phyloP scores from a whole-genome alignment of 2,329 filamentous ascomycete genomes.

The Stromatinia cepivora region DNA sequence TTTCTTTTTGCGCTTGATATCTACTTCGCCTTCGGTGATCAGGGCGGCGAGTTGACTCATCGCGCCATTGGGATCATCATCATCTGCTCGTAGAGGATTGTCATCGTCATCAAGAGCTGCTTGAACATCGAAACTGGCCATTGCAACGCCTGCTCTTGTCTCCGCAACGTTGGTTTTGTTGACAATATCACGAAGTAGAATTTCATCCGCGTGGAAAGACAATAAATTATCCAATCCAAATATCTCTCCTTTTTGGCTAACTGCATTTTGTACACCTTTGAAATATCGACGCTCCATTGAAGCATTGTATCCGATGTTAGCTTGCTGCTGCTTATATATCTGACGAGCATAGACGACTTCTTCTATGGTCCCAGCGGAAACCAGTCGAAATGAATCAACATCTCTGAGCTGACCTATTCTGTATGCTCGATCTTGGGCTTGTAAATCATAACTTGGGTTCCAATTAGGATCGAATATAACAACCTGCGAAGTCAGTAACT shows the following conservation, averaged over 20 bases:
- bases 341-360: constrained; percentile 96
- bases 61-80: constrained; percentile 58
- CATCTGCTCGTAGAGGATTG: constrained; percentile 44
- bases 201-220: constrained; percentile 73
- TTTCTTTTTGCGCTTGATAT: constrained; percentile 42
- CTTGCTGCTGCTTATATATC: constrained; percentile 98
- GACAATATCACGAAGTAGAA: constrained; percentile 89
- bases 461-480: constrained; percentile 97
- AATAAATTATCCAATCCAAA: constrained; percentile 90
- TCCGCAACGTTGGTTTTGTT: constrained; percentile 98
- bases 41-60: constrained; percentile 72
- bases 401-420: constrained; percentile 90
- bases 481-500: neutral
- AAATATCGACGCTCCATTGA: constrained; percentile 93
- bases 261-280: constrained; percentile 84
- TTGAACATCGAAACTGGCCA: constrained; percentile 74
- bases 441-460: constrained; percentile 93
- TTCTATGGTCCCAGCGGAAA: constrained; percentile 90
- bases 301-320: constrained; percentile 94
- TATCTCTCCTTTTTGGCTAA: constrained; percentile 83
- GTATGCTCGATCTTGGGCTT: constrained; percentile 95
- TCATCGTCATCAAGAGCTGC: constrained; percentile 58
- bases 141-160: constrained; percentile 77
- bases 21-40: constrained; percentile 51
- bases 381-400: constrained; percentile 91